Evolutionary conservation across 371 early-diverging fungal species (phyloP).

Genomic region (Batkoa obscura): DNA sequence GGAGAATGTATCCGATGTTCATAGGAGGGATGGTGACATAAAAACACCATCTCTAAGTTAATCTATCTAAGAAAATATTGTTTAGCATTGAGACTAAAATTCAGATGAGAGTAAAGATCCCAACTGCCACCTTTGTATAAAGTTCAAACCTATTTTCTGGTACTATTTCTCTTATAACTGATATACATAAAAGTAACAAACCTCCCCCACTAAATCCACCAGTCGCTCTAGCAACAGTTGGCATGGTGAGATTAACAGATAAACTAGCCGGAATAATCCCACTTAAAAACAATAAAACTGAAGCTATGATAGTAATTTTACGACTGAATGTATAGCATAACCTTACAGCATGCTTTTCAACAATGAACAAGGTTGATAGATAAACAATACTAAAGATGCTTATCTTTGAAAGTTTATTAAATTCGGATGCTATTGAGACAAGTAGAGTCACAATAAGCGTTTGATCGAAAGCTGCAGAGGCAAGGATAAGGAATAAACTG

Average conservation of each 20-base stretch:
- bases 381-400: conserved; percentile 59
- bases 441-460: conserved; percentile 64
- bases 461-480: conserved; percentile 40
- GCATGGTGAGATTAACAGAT: conserved; percentile 22
- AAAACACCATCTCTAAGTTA: conserved; percentile 42
- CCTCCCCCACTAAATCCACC: conserved; percentile 74
- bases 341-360: conserved; percentile 47
- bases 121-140: conserved; percentile 28
- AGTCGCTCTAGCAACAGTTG: conserved; percentile 52
- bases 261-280: conserved; percentile 35
- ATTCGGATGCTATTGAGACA: conserved; percentile 52
- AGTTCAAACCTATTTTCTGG: conserved; percentile 18
- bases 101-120: conserved; percentile 31
- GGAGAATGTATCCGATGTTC: conserved; percentile 23
- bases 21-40: conserved; percentile 59
- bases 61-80: conserved; percentile 41
- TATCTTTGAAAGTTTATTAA: conserved; percentile 32
- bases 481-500: too few species aligned
- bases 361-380: conserved; percentile 47
- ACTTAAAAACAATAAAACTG: conserved; percentile 26
- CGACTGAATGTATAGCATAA: conserved; percentile 49
- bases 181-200: conserved; percentile 36
- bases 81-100: conserved; percentile 54
- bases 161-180: conserved; percentile 32
- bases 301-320: conserved; percentile 27